These are phyloP conservation scores for Globisporangium viniferum DNA, from an alignment of 352 stramenopile genomes.

Conservation along the genomic window DNA sequence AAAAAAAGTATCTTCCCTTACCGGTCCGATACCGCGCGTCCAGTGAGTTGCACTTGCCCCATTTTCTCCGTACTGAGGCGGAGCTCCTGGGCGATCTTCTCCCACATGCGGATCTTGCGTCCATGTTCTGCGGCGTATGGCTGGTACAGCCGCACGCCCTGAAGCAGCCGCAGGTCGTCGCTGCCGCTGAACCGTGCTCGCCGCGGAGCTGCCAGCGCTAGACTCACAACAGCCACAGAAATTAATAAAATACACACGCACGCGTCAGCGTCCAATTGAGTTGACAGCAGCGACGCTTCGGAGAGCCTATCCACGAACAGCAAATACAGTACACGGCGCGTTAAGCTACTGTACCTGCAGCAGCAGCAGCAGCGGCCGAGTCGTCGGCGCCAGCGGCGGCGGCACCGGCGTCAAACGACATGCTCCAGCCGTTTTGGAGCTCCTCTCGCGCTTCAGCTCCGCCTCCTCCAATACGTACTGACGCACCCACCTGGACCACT, in stretches of 20 bases:
- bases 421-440: constrained; percentile 7
- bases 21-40: constrained; percentile 38
- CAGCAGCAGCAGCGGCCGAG: not conserved
- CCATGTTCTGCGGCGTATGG: constrained; percentile 47
- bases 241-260: not conserved
- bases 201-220: constrained; percentile 8
- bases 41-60: constrained; percentile 26
- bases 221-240: constrained; percentile 2
- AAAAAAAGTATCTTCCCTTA: constrained; percentile 15
- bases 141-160: constrained; percentile 38
- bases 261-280: not conserved
- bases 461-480: constrained; percentile 1
- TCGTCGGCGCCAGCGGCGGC: not conserved
- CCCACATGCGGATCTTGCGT: constrained; percentile 47
- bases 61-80: constrained; percentile 29
- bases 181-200: constrained; percentile 38
- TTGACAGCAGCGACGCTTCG: constrained; percentile 1
- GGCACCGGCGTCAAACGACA: constrained; percentile 2
- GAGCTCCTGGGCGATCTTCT: constrained; percentile 40
- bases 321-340: not conserved
- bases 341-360: not conserved
- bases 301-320: not conserved
- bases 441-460: constrained; percentile 6
- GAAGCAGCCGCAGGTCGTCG: constrained; percentile 39
- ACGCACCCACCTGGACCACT: constrained; percentile 7